Percentiles rank a stretch among this genome's conserved stretches.
Conservation (phyloP, 225 moss, liverwort and hornwort genomes). For the Polytrichum commune region DNA sequence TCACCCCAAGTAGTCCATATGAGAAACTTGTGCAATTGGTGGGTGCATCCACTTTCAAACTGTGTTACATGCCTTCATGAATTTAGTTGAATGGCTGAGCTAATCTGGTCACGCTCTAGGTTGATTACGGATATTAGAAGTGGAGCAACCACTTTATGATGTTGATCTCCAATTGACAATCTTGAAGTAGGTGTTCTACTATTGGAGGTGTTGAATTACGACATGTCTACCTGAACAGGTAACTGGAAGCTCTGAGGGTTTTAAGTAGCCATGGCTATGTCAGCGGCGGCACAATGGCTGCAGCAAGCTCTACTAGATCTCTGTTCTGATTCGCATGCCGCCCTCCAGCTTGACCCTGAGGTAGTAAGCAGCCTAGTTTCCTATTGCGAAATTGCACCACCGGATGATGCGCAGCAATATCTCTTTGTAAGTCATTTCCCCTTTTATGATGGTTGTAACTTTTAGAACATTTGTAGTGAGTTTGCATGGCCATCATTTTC, state of each 20-base stretch:
- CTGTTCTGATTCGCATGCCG: conserved; percentile 48
- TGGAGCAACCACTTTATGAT: too few relatives aligned
- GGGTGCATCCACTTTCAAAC: too few relatives aligned
- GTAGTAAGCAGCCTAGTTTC: conserved; percentile 75
- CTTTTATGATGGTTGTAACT: neutral
- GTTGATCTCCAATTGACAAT: too few relatives aligned
- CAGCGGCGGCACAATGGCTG: conserved; percentile 79
- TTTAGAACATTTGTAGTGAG: neutral
- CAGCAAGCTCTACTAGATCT: conserved; percentile 65
- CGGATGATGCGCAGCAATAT: conserved; percentile 77
- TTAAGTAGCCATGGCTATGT: conserved; percentile 54
- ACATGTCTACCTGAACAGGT: too few relatives aligned
- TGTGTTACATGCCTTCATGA: too few relatives aligned
- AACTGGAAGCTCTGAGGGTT: neutral
- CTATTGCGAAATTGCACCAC: conserved; percentile 74
- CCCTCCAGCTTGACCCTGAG: conserved; percentile 69
- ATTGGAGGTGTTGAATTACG: too few relatives aligned
- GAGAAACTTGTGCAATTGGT: too few relatives aligned
- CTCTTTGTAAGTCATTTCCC: conserved; percentile 52
- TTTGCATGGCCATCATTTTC: neutral
- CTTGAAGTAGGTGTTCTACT: too few relatives aligned
- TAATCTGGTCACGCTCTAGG: too few relatives aligned
- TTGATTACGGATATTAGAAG: too few relatives aligned
- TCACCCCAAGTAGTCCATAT: too few relatives aligned
- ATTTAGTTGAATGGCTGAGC: too few relatives aligned